Evolutionary conservation across 352 stramenopile genomes (phyloP).

Genomic region (Phytophthora fragariaefolia): DNA sequence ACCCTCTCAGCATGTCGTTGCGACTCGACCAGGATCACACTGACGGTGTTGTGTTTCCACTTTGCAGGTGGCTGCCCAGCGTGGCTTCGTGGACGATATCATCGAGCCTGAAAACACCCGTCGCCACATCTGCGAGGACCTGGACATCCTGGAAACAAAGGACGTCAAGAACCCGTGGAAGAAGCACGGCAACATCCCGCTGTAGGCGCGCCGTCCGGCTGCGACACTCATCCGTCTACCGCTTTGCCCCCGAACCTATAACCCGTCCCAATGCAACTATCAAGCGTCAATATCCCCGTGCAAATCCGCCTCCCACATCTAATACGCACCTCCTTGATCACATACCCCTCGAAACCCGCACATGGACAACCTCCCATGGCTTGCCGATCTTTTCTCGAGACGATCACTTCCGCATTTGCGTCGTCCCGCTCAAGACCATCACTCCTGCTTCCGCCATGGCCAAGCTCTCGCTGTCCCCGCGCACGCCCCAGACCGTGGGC

Average conservation of each 20-base stretch:
- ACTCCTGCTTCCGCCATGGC: constrained; percentile 33
- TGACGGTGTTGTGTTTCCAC: constrained; percentile 15
- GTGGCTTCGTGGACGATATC: constrained; percentile 98
- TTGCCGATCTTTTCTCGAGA: constrained; percentile 24
- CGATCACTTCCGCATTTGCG: constrained; percentile 30
- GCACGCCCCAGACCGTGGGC: constrained; percentile 68
- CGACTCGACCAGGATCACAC: constrained; percentile 8
- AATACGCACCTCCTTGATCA: constrained; percentile 2
- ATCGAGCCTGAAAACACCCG: constrained; percentile 96
- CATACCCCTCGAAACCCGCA: constrained; percentile 8
- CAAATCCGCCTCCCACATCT: not conserved
- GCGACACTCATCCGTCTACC: constrained; percentile 21
- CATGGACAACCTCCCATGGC: not conserved
- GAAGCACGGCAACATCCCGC: constrained; percentile 98
- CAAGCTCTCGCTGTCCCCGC: constrained; percentile 59
- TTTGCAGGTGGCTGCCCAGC: constrained; percentile 90
- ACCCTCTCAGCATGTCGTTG: constrained; percentile 14
- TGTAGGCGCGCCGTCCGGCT: constrained; percentile 67
- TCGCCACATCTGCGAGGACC: constrained; percentile 95
- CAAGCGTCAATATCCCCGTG: not conserved
- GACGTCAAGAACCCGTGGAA: constrained; percentile 92
- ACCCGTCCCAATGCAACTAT: constrained; percentile 22
- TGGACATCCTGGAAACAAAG: constrained; percentile 95
- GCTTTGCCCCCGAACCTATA: constrained; percentile 15
- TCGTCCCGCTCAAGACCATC: constrained; percentile 34